Conservation (phyloP, 2,329 filamentous ascomycete species). For the Dothideomycetes sp. region DNA sequence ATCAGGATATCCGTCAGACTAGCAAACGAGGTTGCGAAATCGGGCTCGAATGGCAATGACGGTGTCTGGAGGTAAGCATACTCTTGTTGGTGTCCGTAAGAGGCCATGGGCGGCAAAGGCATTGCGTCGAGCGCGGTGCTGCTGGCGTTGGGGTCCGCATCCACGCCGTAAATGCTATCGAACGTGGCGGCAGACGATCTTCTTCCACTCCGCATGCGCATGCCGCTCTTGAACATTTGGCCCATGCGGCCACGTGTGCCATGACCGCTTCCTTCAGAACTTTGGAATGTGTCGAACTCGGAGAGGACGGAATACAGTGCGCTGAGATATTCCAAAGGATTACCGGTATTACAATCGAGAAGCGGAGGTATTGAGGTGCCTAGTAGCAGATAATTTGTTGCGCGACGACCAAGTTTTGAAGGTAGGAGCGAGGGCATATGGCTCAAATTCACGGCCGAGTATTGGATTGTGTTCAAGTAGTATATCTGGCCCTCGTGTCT, state of each 20-base stretch:
- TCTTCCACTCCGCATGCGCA: constrained; percentile 24
- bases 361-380: constrained; percentile 84
- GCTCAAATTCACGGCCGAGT: constrained; percentile 68
- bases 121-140: constrained; percentile 9
- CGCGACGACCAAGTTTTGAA: constrained; percentile 75
- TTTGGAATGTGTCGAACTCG: constrained; percentile 92
- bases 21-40: constrained; percentile 93
- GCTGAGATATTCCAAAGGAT: constrained; percentile 73
- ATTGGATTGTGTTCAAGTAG: constrained; percentile 97
- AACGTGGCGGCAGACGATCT: constrained; percentile 50
- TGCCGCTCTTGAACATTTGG: constrained; percentile 39
- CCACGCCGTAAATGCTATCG: constrained; percentile 42
- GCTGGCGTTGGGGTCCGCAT: constrained; percentile 11
- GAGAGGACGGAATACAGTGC: constrained; percentile 73
- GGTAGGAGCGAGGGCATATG: constrained; percentile 78
- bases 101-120: constrained; percentile 27
- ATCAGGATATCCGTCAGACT: constrained; percentile 93
- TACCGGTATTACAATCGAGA: constrained; percentile 74
- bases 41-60: constrained; percentile 84
- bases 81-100: constrained; percentile 60
- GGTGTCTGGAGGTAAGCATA: constrained; percentile 88
- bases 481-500: constrained; percentile 91
- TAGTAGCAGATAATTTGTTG: constrained; percentile 86
- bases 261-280: constrained; percentile 55
- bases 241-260: constrained; percentile 65